Evolutionary conservation across 2,329 filamentous ascomycete genomes (phyloP).

Genomic region (Erysiphe pulchra): DNA sequence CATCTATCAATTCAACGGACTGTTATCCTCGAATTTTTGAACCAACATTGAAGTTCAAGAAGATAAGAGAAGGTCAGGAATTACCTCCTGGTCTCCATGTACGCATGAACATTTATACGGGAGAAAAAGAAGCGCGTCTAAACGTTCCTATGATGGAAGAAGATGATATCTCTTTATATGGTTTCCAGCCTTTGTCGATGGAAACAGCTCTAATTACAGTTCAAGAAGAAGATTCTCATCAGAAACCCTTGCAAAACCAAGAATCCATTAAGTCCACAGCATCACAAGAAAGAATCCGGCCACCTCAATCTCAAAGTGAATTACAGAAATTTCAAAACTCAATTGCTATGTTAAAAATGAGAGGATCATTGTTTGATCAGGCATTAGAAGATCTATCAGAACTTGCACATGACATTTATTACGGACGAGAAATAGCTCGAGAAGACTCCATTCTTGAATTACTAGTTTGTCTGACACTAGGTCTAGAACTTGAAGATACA

Average conservation of each 20-base stretch:
- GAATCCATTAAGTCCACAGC: constrained; percentile 8
- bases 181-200: too few relatives aligned
- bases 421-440: constrained; percentile 35
- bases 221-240: constrained; percentile 2
- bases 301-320: constrained; percentile 25
- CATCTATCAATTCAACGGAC: constrained; percentile 29
- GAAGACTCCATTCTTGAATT: constrained; percentile 24
- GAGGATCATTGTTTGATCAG: constrained; percentile 9
- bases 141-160: constrained; percentile 27
- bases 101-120: constrained; percentile 36
- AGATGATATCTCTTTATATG: constrained; percentile 14
- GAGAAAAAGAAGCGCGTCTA: constrained; percentile 38
- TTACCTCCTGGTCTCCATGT: constrained; percentile 39
- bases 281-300: constrained; percentile 25
- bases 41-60: constrained; percentile 37
- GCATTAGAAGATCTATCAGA: constrained; percentile 31
- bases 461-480: constrained; percentile 28
- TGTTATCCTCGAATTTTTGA: constrained; percentile 41
- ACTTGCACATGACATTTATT: constrained; percentile 42
- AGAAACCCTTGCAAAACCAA: background rate
- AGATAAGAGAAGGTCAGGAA: constrained; percentile 36
- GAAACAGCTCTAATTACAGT: constrained; percentile 7
- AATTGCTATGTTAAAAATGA: constrained; percentile 23
- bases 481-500: constrained; percentile 6
- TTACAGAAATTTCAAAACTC: constrained; percentile 13